These are phyloP conservation scores for Aspergillus quadricinctus DNA, from an alignment of 2,329 filamentous ascomycete genomes.

Conservation along the genomic window DNA sequence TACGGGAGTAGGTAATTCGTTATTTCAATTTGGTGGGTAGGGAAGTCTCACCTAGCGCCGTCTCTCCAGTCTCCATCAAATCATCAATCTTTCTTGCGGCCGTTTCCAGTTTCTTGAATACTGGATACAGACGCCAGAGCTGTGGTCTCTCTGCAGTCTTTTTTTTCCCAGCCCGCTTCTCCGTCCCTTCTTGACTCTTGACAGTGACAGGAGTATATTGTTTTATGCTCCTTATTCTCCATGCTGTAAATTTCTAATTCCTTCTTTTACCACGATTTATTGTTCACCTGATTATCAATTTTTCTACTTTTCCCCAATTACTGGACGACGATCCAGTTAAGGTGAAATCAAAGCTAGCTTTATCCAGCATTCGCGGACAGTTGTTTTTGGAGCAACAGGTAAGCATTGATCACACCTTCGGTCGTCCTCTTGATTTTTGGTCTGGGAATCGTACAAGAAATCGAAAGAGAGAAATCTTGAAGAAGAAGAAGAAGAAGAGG, in stretches of 20 bases:
- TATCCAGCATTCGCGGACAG: neutral
- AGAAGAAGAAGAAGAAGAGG: no score
- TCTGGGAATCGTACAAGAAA: neutral
- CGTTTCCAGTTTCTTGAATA: no score
- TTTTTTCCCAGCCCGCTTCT: constrained; percentile 7
- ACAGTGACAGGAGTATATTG: neutral
- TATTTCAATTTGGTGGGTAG: neutral
- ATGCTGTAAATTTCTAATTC: constrained; percentile 23
- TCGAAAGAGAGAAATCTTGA: neutral
- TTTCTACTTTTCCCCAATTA: neutral
- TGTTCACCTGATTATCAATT: neutral
- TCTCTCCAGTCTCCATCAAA: neutral
- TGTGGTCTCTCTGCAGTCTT: constrained; percentile 23
- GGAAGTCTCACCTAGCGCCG: neutral
- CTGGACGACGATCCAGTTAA: constrained; percentile 5
- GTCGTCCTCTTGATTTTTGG: neutral
- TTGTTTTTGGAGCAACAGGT: neutral
- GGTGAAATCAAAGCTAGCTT: neutral
- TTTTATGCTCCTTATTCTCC: constrained; percentile 3
- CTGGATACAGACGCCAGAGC: neutral
- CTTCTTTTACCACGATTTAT: constrained; percentile 5
- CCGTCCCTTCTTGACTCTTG: constrained; percentile 4
- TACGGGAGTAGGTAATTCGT: neutral
- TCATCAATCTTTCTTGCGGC: neutral
- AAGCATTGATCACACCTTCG: neutral